Evolutionary conservation across 371 early-diverging fungal species (phyloP), one percentile per base, ranked within the genome.

Genomic region (Lichtheimia ornata): DNA sequence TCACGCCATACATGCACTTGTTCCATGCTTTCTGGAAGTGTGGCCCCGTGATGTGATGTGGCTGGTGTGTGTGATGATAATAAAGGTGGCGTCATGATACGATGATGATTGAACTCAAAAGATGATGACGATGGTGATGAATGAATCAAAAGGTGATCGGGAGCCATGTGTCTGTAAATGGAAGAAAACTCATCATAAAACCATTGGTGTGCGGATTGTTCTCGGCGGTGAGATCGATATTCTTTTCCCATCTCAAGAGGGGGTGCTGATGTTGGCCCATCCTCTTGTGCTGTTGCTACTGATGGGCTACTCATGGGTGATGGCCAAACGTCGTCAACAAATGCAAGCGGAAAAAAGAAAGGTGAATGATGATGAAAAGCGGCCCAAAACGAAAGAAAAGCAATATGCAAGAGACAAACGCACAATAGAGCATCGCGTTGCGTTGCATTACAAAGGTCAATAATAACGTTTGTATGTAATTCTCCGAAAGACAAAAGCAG

Each of bases 101-200:
- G 43, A 6, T 15, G 57, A 41, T 22, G 42, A 45, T 22, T n/a
- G n/a, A n/a, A 45, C 14, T 45, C 6, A 11, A 40, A 40, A 12
- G n/a, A 55, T 42, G n/a, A 4, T 13, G 44, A 20, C 53, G 52
- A 17, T 45, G 53, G 1, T 22, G 35, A 24, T 14, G 4, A 22
- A 17, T 12, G 12, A 27, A 41, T 52, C 24, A 57, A 20, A 50
- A 50, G 24, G 15, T 51, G 40, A 27, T 24, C 40, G 17, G 58
- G 64, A 4, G 67, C 64, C 11, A 63, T 64, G 25, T 71, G 73
- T 12, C 71, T 64, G 47, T 76, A 76, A 6, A 72, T 22, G 0
- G 73, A 71, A 15, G 71, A 66, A 35, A 53, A 76, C 43, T 76
- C 76, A 49, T 76, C 76, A 60, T 69, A 76, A 47, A 68, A 76